Evolutionary conservation across 441 rosid genomes (phyloP), one percentile per base, ranked within the genome.

Genomic region (Melianthus villosus): DNA sequence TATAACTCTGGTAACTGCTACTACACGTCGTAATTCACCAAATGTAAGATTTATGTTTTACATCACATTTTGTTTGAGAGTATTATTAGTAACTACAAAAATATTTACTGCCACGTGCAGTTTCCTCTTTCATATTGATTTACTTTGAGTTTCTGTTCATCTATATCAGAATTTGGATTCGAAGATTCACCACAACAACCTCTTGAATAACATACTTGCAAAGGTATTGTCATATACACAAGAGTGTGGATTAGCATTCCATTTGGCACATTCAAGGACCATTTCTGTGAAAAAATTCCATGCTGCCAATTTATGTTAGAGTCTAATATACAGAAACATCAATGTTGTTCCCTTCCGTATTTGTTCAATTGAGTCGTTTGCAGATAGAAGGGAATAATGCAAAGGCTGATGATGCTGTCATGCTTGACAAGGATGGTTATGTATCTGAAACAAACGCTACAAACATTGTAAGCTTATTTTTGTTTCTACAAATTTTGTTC

Each of bases 391-490:
- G 91, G 38, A 84, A 84, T 63, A 81, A 84, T 48, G 93, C 86
- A 4, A 56, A 48, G 7, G 84, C 75, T 0, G 75, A 50, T 59
- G 93, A 84, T 56, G 96, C 91, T 1, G 76, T 85, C 51, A 85
- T 85, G 93, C 93, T 81, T 40, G 93, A 81, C 75, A 74, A 79
- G 50, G 84, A 81, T 57, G 93, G 91, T 48, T 85, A 53, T 60
- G 87, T 85, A 8, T 82, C 92, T 17, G 93, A 82, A 68, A 82
- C 96, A 50, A 79, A 82, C 65, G 96, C 93, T 34, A 85, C 93
- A 13, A 85, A 85, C 68, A 72, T 78, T 46, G 96, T 81, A 67
- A 74, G 91, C 42, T 27, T 43, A 26, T 1, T 26, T 4, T 27
- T n/a, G n/a, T 26, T 44, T 35, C 50, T 10, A n/a, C 22, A 17